Base-by-base conservation (phyloP, 2,329 filamentous ascomycete genomes). In the Pseudocercospora eumusae region DNA sequence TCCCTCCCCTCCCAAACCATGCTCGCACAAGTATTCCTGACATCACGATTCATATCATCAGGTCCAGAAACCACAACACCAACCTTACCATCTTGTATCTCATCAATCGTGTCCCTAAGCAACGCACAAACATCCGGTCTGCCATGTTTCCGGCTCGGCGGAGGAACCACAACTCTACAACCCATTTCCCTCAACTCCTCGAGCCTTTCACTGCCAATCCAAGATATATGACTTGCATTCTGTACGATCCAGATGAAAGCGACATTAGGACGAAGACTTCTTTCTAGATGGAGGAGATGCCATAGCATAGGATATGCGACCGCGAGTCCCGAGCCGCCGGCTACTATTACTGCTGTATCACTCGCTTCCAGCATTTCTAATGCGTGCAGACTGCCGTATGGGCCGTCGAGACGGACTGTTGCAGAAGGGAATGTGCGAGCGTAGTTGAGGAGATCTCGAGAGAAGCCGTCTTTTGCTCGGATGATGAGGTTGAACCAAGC, bases 281-380 rank as follows among this genome's bases (percentile, higher is more conserved):
- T 6, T 20, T 31, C 42, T 11, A 20, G 28, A 45, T 70, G 68
- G 2, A 73, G 54, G 13, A 75, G 58, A n/a, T 81, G 77, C 77
- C 83, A 85, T 0, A 84, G 77, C 2, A 89, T 75, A 0, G 86
- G 86, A 69, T 86, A 87, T 0, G 82, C 81, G 23, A 88, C 86
- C 1, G 86, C 86, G 49, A 89, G 86, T 4, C 86, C 87, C 27
- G 83, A 86, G 0, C 87, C 87, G 2, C 86, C 86, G 1, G 86
- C 86, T 8, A 89, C 76, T 10, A 89, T 71, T 3, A 89, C 73
- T 0, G 82, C 79, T 0, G 81, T 77, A 42, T 81, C 76, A 15
- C 80, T 78, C 13, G 77, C 75, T 7, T 78, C 77, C 1, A 88
- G 77, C 69, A 84, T 79, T 18, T 82, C 74, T 15, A 86, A 75